Percentiles rank a stretch among this genome's conserved stretches.
Evolutionary conservation across 306 rosid species (phyloP).

Genomic region (Alnus glutinosa): DNA sequence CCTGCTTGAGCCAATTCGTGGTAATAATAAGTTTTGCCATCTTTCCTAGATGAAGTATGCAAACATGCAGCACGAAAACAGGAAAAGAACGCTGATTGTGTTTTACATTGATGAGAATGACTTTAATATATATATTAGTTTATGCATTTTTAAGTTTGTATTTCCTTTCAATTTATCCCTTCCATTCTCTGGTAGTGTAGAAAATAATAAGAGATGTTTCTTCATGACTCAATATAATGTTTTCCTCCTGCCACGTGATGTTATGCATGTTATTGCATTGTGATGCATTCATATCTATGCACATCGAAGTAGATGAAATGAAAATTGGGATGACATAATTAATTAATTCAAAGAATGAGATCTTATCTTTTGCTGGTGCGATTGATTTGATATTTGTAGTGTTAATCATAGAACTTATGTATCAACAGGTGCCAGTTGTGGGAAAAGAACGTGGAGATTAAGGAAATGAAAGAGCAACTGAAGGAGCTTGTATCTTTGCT

Average conservation of each 20-base stretch:
- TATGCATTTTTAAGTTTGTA: background rate
- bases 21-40: background rate
- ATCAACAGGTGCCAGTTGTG: conserved; percentile 66
- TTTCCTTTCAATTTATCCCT: background rate
- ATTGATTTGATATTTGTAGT: conserved; percentile 25
- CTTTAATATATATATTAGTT: background rate
- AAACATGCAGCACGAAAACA: background rate
- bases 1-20: background rate
- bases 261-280: conserved; percentile 8
- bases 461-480: conserved; percentile 73
- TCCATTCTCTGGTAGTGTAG: background rate
- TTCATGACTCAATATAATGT: background rate
- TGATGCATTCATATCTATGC: background rate
- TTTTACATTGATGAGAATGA: background rate
- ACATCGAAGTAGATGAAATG: background rate
- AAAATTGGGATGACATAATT: background rate
- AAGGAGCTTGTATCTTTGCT: conserved; percentile 56
- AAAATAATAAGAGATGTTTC: background rate
- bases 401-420: conserved; percentile 26
- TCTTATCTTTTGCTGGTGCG: background rate
- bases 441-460: conserved; percentile 69
- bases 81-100: background rate
- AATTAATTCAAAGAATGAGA: background rate
- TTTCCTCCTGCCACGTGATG: background rate
- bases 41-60: no score